These are phyloP conservation scores for Thuidium tamariscinum DNA, from an alignment of 225 moss, liverwort and hornwort species.

Conservation along the genomic window DNA sequence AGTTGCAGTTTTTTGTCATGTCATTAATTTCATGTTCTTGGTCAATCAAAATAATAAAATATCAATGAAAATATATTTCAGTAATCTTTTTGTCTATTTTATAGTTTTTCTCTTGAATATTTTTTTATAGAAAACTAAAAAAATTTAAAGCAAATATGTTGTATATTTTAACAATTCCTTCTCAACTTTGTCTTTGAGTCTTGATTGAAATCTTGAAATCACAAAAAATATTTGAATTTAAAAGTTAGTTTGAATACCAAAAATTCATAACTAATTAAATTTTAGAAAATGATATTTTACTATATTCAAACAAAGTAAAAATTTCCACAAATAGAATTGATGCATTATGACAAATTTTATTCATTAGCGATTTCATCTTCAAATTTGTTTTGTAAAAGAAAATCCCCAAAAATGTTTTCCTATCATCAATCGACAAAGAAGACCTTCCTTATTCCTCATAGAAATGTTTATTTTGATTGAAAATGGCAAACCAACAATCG, in stretches of 20 bases:
- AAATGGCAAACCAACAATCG: not conserved
- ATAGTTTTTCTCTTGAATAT: not conserved
- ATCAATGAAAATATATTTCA: not conserved
- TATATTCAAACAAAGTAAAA: not conserved
- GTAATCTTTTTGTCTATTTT: not conserved
- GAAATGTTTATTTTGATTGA: not conserved
- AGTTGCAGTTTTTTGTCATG: not conserved
- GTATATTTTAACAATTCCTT: not conserved
- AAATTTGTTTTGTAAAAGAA: rapidly evolving
- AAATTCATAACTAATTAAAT: not conserved
- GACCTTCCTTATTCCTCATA: rapidly evolving
- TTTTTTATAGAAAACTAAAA: not conserved
- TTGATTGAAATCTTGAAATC: not conserved
- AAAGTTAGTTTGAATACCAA: not conserved
- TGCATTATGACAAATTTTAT: not conserved
- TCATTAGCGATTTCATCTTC: rapidly evolving
- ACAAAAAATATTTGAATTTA: not conserved
- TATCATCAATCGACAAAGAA: rapidly evolving
- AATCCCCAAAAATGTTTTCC: not conserved
- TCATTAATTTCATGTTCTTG: not conserved
- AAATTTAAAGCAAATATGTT: not conserved
- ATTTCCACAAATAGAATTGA: not conserved
- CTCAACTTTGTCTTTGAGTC: not conserved
- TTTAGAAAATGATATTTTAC: not conserved
- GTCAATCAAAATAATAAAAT: not conserved